Evolutionary conservation across 192 early-diverging fungal species (phyloP), one percentile per base, ranked within the genome.

Genomic region (Coemansia sp.): DNA sequence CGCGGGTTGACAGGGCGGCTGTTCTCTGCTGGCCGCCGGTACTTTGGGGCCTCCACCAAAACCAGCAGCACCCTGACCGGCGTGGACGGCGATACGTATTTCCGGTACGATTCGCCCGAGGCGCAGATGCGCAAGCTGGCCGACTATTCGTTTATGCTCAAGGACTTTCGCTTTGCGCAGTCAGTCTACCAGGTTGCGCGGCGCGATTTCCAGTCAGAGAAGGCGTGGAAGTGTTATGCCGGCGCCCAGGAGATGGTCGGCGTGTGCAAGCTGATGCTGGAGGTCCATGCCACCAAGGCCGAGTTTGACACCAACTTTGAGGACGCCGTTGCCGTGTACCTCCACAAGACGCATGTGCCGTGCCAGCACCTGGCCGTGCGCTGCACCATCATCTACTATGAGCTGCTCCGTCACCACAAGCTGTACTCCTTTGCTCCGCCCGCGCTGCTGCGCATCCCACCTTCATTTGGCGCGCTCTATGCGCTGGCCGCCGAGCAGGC

Each of bases 131-230:
- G 94, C 4, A 87, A 86, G 56, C 74, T 98, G 19, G 96, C 88
- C 9, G 94, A 98, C 72, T 99, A 85, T 69, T 83, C 92, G 3
- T 98, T 99, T 56, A 98, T 98, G 94, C 69, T 99, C 3, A 75
- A 86, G 19, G 96, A 99, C 56, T 96, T 86, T 64, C 78, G 80
- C 38, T 87, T 96, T 64, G 94, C 96, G 3, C 80, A 82, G 45
- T 76, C 80, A 0, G 84, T 92, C 4, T 99, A 98, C 51, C 93
- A 99, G 49, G 83, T 82, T 0, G 89, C 90, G 5, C 83, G 86
- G 32, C 80, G 84, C 50, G 95, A 95, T 44, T 98, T 84, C 75
- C 66, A 80, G 3, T 79, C 84, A 5, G 86, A 85, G 44, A 86
- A 86, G 51, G 83, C 85, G 5, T 87, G 80, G 76, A 81, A 81